A percentile compares a stretch with the other conserved stretches of the same genome.
phyloP scores from a whole-genome alignment of 2,329 filamentous ascomycete species.

The Penicillium nordicum region DNA sequence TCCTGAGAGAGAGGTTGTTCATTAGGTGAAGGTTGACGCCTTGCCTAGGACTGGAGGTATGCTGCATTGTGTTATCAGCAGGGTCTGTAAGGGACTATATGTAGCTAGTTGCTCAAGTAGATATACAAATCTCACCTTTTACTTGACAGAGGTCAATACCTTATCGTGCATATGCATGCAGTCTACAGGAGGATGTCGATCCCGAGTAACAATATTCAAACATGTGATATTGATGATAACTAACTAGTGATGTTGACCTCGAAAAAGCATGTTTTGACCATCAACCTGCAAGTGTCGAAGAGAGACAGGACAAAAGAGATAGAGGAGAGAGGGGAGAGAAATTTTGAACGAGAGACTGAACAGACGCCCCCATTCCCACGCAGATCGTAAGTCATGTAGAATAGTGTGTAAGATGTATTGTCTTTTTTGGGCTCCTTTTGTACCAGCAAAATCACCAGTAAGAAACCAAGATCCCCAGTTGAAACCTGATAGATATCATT shows the following conservation, averaged over 20 bases:
- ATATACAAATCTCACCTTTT: background rate
- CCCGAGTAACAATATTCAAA: background rate
- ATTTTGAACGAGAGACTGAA: background rate
- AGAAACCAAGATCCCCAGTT: background rate
- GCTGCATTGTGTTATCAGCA: slow-evolving; percentile 34
- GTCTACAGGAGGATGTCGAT: background rate
- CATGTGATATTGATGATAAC: background rate
- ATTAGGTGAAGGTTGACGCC: slow-evolving; percentile 27
- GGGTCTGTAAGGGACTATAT: slow-evolving; percentile 16
- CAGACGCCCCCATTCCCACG: background rate
- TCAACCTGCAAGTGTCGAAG: background rate
- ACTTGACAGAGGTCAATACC: background rate
- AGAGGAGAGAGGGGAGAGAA: background rate
- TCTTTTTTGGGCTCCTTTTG: slow-evolving; percentile 8
- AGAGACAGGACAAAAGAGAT: background rate
- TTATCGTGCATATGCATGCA: background rate
- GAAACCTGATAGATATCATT: background rate
- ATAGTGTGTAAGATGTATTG: slow-evolving; percentile 10
- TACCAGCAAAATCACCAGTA: slow-evolving; percentile 1
- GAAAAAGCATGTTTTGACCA: background rate
- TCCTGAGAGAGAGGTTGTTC: slow-evolving; percentile 26
- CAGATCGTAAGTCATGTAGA: slow-evolving; percentile 5
- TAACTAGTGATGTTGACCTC: background rate
- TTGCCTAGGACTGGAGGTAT: slow-evolving; percentile 30
- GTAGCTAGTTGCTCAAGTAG: background rate